Conservation (phyloP, 2,329 filamentous ascomycete genomes). For the Lachnellula cervina region DNA sequence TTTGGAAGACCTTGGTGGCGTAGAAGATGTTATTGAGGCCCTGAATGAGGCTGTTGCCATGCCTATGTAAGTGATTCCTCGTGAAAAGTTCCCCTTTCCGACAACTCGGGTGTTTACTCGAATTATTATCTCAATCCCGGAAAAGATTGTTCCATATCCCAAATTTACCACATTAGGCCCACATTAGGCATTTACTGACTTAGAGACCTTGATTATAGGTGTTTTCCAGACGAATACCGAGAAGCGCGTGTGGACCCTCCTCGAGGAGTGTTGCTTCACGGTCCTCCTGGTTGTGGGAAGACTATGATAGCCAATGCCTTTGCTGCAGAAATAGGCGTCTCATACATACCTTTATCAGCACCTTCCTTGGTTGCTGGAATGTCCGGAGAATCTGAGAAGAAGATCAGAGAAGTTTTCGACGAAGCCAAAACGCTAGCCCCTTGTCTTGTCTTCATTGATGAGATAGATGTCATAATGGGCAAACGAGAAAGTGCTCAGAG, state of each 20-base stretch:
- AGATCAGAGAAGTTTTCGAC: slow-evolving; percentile 79
- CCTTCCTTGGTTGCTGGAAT: slow-evolving; percentile 80
- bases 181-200: no score
- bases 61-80: slow-evolving; percentile 46
- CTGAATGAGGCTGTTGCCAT: slow-evolving; percentile 68
- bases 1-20: slow-evolving; percentile 69
- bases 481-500: slow-evolving; percentile 78
- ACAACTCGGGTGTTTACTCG: no score
- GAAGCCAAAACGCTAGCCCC: slow-evolving; percentile 82
- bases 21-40: slow-evolving; percentile 66
- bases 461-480: slow-evolving; percentile 86
- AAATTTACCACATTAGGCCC: no score
- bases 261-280: slow-evolving; percentile 72
- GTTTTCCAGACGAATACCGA: slow-evolving; percentile 60
- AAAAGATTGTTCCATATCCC: no score
- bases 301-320: slow-evolving; percentile 78
- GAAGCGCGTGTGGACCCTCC: slow-evolving; percentile 63
- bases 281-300: slow-evolving; percentile 81
- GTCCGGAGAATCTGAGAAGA: slow-evolving; percentile 86
- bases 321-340: slow-evolving; percentile 68
- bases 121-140: no score
- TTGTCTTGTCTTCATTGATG: slow-evolving; percentile 85
- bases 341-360: slow-evolving; percentile 77
- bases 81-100: no score
- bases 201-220: slow-evolving; percentile 16